Conservation (phyloP, 2,329 filamentous ascomycete genomes). For the Monosporascus sp. region DNA sequence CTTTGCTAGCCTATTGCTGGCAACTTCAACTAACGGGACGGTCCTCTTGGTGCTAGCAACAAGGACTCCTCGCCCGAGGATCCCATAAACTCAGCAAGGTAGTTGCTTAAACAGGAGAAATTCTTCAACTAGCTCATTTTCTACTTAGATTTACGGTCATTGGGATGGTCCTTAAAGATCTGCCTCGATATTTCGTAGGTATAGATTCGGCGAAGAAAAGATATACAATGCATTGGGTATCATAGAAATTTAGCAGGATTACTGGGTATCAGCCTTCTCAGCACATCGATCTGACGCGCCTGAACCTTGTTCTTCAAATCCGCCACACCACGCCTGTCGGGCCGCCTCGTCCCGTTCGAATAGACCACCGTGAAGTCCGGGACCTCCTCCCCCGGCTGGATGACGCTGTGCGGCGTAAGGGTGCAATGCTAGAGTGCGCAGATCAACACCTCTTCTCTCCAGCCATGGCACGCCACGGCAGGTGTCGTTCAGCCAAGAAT, state of each 20-base stretch:
- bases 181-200: too few species aligned
- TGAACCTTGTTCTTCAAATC: constrained; percentile 60
- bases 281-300: constrained; percentile 61
- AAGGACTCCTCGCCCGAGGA: too few species aligned
- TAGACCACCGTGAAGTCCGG: constrained; percentile 66
- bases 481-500: background rate
- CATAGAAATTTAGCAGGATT: constrained; percentile 48
- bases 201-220: background rate
- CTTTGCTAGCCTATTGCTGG: too few species aligned
- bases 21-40: too few species aligned
- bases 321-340: constrained; percentile 55
- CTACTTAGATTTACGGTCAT: too few species aligned
- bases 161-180: too few species aligned
- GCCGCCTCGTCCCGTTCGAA: constrained; percentile 53
- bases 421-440: constrained; percentile 55
- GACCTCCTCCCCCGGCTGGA: constrained; percentile 52
- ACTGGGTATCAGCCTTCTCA: constrained; percentile 61
- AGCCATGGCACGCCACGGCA: too few species aligned
- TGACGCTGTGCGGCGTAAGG: constrained; percentile 57
- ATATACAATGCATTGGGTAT: constrained; percentile 7
- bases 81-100: too few species aligned
- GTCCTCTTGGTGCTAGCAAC: too few species aligned
- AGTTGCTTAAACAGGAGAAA: too few species aligned
- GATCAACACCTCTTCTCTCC: background rate
- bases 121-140: too few species aligned